Conservation (phyloP, 192 early-diverging fungal genomes). For the Gonapodya prolifera region DNA sequence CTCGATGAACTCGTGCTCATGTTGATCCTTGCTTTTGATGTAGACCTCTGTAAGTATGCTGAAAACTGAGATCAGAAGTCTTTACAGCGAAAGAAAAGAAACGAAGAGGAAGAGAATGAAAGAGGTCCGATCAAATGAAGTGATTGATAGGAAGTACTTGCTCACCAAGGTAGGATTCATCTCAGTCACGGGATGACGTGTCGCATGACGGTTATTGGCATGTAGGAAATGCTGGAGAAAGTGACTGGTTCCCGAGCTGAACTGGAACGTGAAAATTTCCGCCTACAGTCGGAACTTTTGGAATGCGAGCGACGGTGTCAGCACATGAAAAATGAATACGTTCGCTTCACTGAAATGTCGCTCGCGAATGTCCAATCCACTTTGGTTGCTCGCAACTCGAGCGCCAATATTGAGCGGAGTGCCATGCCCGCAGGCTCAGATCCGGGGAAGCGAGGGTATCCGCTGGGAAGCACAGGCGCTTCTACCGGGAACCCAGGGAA, state of each 20-base stretch:
- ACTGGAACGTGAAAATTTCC: not conserved
- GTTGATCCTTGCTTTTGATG: no score
- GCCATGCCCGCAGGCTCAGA: not conserved
- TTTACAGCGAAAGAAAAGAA: not conserved
- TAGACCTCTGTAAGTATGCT: not conserved
- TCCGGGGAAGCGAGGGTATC: not conserved
- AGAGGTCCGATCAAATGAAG: not conserved
- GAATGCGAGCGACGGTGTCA: not conserved
- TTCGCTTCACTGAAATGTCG: not conserved
- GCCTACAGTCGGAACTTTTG: not conserved
- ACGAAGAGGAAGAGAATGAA: not conserved
- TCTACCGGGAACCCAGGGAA: not conserved
- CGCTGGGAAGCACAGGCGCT: not conserved
- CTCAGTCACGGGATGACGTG: not conserved
- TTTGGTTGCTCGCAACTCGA: not conserved
- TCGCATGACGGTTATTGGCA: not conserved
- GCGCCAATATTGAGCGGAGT: not conserved
- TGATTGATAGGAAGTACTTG: not conserved
- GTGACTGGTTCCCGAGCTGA: not conserved
- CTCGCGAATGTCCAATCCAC: not conserved
- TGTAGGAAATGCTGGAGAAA: not conserved
- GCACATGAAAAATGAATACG: not conserved
- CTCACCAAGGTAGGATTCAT: not conserved
- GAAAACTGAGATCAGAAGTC: not conserved
- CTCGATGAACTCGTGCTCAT: no score